These are phyloP conservation scores for Dactylellina leptospora DNA, from an alignment of 2,329 filamentous ascomycete species.

Conservation along the genomic window DNA sequence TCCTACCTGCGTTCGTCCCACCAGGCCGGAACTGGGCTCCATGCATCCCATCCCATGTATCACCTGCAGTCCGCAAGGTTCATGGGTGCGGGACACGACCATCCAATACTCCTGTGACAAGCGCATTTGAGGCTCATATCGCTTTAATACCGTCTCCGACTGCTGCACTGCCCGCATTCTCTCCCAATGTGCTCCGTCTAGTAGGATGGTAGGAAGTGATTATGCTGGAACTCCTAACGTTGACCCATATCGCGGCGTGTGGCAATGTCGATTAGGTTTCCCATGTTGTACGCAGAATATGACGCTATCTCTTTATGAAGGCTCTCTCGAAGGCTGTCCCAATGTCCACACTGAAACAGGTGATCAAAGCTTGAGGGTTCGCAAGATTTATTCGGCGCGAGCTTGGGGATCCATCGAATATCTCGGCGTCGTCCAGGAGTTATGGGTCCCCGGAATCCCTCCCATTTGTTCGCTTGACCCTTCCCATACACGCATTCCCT, in stretches of 20 bases:
- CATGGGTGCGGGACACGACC: not conserved
- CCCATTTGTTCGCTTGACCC: conserved; percentile 36
- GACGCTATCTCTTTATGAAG: conserved; percentile 38
- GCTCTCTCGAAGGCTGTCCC: conserved; percentile 30
- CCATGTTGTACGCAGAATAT: conserved; percentile 33
- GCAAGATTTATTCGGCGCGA: not conserved
- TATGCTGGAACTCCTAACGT: not conserved
- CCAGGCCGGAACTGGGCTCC: not conserved
- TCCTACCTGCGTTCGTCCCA: too few species aligned
- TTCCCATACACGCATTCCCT: not conserved
- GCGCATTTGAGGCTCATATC: conserved; percentile 50
- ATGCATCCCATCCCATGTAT: not conserved
- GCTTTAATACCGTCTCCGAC: conserved; percentile 19
- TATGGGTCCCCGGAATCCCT: conserved; percentile 23
- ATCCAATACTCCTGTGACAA: not conserved
- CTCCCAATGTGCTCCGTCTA: too few species aligned
- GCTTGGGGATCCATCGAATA: not conserved
- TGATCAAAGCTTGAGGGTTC: conserved; percentile 36
- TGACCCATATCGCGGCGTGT: conserved; percentile 23
- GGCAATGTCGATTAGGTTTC: conserved; percentile 44
- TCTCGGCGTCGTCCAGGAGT: not conserved
- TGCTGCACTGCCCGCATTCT: conserved; percentile 33
- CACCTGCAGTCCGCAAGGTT: not conserved
- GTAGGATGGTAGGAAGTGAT: not conserved
- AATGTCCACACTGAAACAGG: conserved; percentile 14